Evolutionary conservation across 305 asterid species (phyloP).

Genomic region (Caryopteris hybrid): DNA sequence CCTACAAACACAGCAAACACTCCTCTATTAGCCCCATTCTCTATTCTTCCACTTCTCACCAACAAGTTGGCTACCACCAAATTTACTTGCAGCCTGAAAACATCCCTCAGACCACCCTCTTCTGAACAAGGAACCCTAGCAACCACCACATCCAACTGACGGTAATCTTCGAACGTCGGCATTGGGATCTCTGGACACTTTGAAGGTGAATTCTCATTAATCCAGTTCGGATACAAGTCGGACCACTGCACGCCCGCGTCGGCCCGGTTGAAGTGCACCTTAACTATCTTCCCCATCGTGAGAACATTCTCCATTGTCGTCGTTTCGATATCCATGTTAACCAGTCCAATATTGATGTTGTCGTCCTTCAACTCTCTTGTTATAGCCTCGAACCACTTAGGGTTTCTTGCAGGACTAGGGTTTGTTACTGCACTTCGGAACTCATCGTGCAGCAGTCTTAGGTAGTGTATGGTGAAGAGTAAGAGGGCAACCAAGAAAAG

Average conservation of each 20-base stretch:
- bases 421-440: not conserved
- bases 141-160: constrained; percentile 50
- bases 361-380: constrained; percentile 20
- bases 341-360: constrained; percentile 49
- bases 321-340: constrained; percentile 35
- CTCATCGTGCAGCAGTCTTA: constrained; percentile 16
- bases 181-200: constrained; percentile 65
- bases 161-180: constrained; percentile 46
- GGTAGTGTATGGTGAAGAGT: constrained; percentile 29
- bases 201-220: constrained; percentile 26
- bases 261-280: constrained; percentile 38
- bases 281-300: constrained; percentile 11
- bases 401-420: constrained; percentile 16
- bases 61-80: constrained; percentile 71
- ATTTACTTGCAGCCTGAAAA: constrained; percentile 66
- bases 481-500: constrained; percentile 27
- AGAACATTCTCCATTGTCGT: not conserved
- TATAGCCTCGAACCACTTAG: constrained; percentile 44
- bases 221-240: constrained; percentile 53
- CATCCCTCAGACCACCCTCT: constrained; percentile 38
- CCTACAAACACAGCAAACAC: constrained; percentile 49
- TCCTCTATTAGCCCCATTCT: constrained; percentile 12
- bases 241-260: constrained; percentile 36
- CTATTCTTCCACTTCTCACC: constrained; percentile 41
- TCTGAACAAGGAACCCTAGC: constrained; percentile 54